Percentiles rank a stretch among this genome's conserved stretches.
phyloP scores from a whole-genome alignment of 441 rosid genomes.

The Jatropha podagrica region DNA sequence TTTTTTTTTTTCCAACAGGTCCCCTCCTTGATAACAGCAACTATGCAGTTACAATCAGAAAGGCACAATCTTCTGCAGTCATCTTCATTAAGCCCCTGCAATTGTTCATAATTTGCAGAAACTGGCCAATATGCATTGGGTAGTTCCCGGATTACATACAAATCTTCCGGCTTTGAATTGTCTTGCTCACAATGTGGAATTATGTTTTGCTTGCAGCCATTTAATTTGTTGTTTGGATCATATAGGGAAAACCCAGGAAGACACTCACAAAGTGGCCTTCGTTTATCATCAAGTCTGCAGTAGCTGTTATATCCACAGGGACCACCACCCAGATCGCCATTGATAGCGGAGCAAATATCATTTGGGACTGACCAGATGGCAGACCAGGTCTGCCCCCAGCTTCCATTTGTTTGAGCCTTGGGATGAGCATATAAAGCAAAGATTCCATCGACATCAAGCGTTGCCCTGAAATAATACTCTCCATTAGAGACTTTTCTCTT shows the following conservation, averaged over 20 bases:
- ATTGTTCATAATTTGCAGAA: slow-evolving; percentile 15
- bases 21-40: slow-evolving; percentile 13
- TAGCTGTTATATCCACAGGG: slow-evolving; percentile 46
- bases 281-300: slow-evolving; percentile 28
- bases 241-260: slow-evolving; percentile 27
- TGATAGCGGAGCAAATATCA: slow-evolving; percentile 26
- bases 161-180: slow-evolving; percentile 8
- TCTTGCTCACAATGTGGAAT: neutral
- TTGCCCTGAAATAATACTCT: slow-evolving; percentile 39
- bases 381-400: slow-evolving; percentile 10
- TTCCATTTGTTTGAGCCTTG: slow-evolving; percentile 19
- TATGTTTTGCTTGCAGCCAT: slow-evolving; percentile 39
- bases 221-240: slow-evolving; percentile 25
- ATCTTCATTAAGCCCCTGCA: slow-evolving; percentile 5
- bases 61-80: slow-evolving; percentile 10
- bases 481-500: neutral
- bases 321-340: slow-evolving; percentile 23
- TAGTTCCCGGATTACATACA: slow-evolving; percentile 6
- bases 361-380: slow-evolving; percentile 20
- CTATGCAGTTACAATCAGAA: neutral
- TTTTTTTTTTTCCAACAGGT: slow-evolving; percentile 9
- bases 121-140: slow-evolving; percentile 6
- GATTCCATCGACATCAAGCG: slow-evolving; percentile 40
- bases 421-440: slow-evolving; percentile 34
- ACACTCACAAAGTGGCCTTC: slow-evolving; percentile 37